A percentile compares a stretch with the other conserved stretches of the same genome.
Conservation (phyloP, 169 alveolate genomes). For the Cryptosporidium xiaoi region DNA sequence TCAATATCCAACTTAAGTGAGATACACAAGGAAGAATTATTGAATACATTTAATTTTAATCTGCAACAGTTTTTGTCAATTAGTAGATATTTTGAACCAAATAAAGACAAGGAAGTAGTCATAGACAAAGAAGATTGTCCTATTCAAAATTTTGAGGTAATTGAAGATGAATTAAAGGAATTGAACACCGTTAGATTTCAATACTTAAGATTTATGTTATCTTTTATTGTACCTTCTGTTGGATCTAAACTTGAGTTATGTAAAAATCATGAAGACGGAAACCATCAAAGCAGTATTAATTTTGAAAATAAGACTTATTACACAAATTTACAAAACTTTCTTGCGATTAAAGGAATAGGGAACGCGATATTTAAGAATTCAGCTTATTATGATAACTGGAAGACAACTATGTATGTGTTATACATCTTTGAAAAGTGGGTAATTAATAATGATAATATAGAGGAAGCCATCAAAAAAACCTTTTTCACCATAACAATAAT, state of each 20-base stretch:
- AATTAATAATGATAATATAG: slow-evolving; percentile 11
- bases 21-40: slow-evolving; percentile 19
- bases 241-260: not conserved
- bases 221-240: not conserved
- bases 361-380: slow-evolving; percentile 37
- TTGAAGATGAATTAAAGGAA: not conserved
- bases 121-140: not conserved
- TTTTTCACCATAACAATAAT: slow-evolving; percentile 27
- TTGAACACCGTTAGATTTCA: slow-evolving; percentile 35
- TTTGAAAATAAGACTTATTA: slow-evolving; percentile 23
- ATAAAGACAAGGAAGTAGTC: slow-evolving; percentile 4
- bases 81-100: slow-evolving; percentile 15
- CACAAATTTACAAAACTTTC: not conserved
- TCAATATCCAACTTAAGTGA: slow-evolving; percentile 20
- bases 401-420: not conserved
- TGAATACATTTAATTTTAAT: slow-evolving; percentile 28
- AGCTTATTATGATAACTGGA: slow-evolving; percentile 6
- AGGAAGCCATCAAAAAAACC: not conserved
- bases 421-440: slow-evolving; percentile 8
- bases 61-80: slow-evolving; percentile 22
- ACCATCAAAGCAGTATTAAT: not conserved
- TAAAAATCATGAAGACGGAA: not conserved
- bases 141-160: not conserved
- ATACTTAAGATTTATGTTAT: slow-evolving; percentile 38
- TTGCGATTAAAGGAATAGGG: slow-evolving; percentile 21